Evolutionary conservation across 2,329 filamentous ascomycete species (phyloP), one percentile per base, ranked within the genome.

Genomic region (Sphaerulina vaccinii): DNA sequence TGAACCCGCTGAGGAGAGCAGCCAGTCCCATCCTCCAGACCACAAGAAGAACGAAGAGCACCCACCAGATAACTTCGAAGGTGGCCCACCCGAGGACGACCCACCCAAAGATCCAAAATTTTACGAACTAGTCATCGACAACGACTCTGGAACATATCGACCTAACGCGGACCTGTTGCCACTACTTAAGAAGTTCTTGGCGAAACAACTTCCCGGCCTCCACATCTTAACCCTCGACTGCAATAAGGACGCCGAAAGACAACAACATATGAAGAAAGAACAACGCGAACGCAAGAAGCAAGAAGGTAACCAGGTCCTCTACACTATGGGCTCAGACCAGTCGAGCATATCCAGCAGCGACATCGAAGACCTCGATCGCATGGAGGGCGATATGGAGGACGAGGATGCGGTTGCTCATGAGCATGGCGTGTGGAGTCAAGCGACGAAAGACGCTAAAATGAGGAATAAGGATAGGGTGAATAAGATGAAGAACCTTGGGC

Each of bases 101-200:
- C 67, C 75, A 2, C 77, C 77, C 3, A 76, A 68, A 5, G 79
- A 84, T 47, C 81, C 82, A 0, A 63, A 68, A 3, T 72, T 81
- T 66, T 97, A 96, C 69, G 87, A 95, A 67, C 80, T 97, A 7
- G 77, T 93, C 58, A 96, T 97, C 65, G 92, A 97, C 74, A 97
- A 97, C 65, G 92, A 96, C 70, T 90, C 85, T 49, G 92, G 92
- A 9, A 97, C 92, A 0, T 97, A 97, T 69, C 82, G 92, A 0
- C 92, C 92, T 0, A 90, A 95, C 65, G 86, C 87, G 50, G 79
- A 84, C 9, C 77, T 88, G 8, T 79, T 97, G 1, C 87, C 88
- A 0, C 68, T 84, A 0, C 76, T 97, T 1, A 83, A 85, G 46
- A 65, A 75, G 9, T 95, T 90, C 65, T 71, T 97, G 2, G 73